These are phyloP conservation scores for Lipomyces yamadae DNA, from an alignment of 805 yeast genomes.

Conservation along the genomic window DNA sequence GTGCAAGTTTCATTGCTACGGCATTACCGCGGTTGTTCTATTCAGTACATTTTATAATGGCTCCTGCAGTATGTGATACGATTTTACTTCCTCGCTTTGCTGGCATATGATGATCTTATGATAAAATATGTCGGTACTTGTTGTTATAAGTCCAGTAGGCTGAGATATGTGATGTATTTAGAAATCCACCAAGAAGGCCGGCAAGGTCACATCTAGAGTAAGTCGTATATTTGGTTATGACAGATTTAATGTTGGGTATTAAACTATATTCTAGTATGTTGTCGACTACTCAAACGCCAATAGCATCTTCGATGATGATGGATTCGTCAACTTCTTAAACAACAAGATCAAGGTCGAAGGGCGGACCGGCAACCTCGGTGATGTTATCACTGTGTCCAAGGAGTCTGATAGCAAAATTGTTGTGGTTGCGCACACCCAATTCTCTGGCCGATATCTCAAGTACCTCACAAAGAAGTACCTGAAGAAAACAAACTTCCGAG, in stretches of 20 bases:
- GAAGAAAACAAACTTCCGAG: slow-evolving; percentile 99
- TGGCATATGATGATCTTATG: slow-evolving; percentile 24
- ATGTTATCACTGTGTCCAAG: slow-evolving; percentile 82
- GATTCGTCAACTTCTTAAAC: slow-evolving; percentile 95
- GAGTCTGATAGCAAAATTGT: slow-evolving; percentile 82
- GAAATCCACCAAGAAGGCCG: slow-evolving; percentile 76
- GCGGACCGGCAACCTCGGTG: slow-evolving; percentile 95
- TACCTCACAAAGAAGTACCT: slow-evolving; percentile 99
- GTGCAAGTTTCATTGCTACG: neutral
- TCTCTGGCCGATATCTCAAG: slow-evolving; percentile 99
- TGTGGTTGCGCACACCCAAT: slow-evolving; percentile 86
- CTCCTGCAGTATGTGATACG: slow-evolving; percentile 28
- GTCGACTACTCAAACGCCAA: slow-evolving; percentile 97
- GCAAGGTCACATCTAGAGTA: slow-evolving; percentile 51
- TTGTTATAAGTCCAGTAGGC: slow-evolving; percentile 69
- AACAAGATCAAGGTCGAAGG: slow-evolving; percentile 99
- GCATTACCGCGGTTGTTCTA: neutral
- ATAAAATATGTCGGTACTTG: slow-evolving; percentile 15
- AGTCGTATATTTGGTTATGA: slow-evolving; percentile 5
- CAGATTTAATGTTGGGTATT: neutral
- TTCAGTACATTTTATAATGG: slow-evolving; percentile 11
- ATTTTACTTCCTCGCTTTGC: slow-evolving; percentile 32
- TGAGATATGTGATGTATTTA: slow-evolving; percentile 53
- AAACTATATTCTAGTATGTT: slow-evolving; percentile 63
- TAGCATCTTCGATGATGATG: slow-evolving; percentile 95